Evolutionary conservation across 352 stramenopile species (phyloP).

Genomic region (Phytophthora constricta): DNA sequence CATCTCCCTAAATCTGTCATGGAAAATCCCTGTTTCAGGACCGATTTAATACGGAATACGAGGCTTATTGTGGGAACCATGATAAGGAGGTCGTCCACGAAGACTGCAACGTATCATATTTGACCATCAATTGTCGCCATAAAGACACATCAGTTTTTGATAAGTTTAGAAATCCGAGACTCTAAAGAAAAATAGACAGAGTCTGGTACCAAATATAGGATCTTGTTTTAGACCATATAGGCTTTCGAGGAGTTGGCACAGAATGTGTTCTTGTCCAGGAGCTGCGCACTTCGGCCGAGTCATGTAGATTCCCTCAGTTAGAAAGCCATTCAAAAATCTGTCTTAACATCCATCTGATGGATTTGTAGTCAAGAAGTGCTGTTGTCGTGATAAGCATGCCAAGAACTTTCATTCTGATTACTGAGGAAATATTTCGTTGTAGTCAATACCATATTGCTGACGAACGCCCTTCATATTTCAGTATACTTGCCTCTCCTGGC

Average conservation of each 20-base stretch:
- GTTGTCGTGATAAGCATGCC: background rate
- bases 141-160: slow-evolving; percentile 21
- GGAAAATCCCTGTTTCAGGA: slow-evolving; percentile 11
- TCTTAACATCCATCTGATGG: background rate
- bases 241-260: background rate
- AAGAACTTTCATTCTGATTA: background rate
- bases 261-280: background rate
- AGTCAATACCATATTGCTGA: background rate
- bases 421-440: background rate
- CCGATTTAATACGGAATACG: slow-evolving; percentile 12
- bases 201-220: slow-evolving; percentile 11
- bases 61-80: slow-evolving; percentile 7
- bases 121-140: slow-evolving; percentile 6
- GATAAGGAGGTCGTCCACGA: slow-evolving; percentile 20
- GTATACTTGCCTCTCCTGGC: no score
- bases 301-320: background rate
- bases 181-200: slow-evolving; percentile 8
- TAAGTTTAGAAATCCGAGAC: slow-evolving; percentile 9
- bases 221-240: background rate
- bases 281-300: background rate
- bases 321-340: background rate
- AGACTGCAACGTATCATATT: slow-evolving; percentile 20
- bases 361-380: background rate
- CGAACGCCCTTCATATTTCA: background rate
- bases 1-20: slow-evolving; percentile 16